Base-by-base conservation (phyloP, 2,329 filamentous ascomycete species). In the Epicoccum nigrum region DNA sequence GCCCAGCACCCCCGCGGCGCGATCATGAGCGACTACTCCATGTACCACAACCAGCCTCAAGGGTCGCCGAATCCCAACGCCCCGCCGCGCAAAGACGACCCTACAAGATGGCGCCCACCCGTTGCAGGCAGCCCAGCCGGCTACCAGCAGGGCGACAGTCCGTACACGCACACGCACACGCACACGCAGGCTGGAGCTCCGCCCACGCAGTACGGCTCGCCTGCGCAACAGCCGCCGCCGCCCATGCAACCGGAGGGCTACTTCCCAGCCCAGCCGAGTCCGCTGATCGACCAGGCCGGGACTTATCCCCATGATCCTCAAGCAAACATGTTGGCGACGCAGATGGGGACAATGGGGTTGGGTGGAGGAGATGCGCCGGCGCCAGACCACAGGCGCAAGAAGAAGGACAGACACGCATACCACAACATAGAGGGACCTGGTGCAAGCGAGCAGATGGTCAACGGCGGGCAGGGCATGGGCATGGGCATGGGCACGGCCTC, bases 381-480 rank as follows among this genome's bases (percentile, higher is more conserved):
- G 53, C 72, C 73, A 58, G 74, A 73, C 52, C 73, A 72, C 60
- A 76, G 85, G 51, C 62, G 81, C 74, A 90, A 92, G 81, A 97
- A 96, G 85, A 97, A 96, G 82, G 89, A 97, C 72, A 85, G 91
- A 53, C 93, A 97, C 76, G 93, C 92, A 58, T 89, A 96, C 74
- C 93, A 97, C 73, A 87, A 85, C 31, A 84, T 97, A 45, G 90
- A 93, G 59, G 85, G 89, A 17, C 81, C 86, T 11, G 80, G 81
- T 13, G 80, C 80, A 4, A 85, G 85, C 27, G 85, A 86, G 5
- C 85, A 88, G 66, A 77, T 85, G 9, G 89, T 89, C 76, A 87
- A 87, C 69, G 87, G 85, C 55, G 84, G 87, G 67, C 84, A 86
- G 1, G 80, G 83, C 77, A 79, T 40, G 9, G 83, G 82, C 15